These are phyloP conservation scores for Meyerozyma carpophila DNA, from an alignment of 1,139 yeast genomes.

Conservation along the genomic window DNA sequence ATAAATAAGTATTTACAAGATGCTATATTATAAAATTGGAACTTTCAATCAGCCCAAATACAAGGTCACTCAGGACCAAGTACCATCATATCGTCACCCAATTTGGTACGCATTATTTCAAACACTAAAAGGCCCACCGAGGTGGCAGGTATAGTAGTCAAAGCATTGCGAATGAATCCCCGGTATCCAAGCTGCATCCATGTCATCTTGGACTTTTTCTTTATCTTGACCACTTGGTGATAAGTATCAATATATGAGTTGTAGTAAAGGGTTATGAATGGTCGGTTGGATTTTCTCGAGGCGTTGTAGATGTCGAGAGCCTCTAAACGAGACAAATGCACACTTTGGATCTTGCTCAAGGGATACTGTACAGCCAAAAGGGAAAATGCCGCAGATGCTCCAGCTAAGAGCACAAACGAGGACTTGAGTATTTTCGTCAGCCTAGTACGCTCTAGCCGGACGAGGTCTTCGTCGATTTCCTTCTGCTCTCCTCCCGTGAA, in stretches of 20 bases:
- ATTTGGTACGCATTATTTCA: slow-evolving; percentile 67
- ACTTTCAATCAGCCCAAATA: no score
- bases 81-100: slow-evolving; percentile 27
- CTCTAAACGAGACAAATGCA: slow-evolving; percentile 75
- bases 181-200: slow-evolving; percentile 70
- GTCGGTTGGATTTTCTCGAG: slow-evolving; percentile 23
- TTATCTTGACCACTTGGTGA: slow-evolving; percentile 50
- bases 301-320: slow-evolving; percentile 66
- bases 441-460: slow-evolving; percentile 31
- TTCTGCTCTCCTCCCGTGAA: slow-evolving; percentile 15
- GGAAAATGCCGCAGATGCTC: slow-evolving; percentile 80
- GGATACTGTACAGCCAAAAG: slow-evolving; percentile 82
- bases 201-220: slow-evolving; percentile 46
- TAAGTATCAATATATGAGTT: slow-evolving; percentile 72
- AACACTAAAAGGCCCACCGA: slow-evolving; percentile 79
- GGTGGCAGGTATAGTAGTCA: slow-evolving; percentile 81
- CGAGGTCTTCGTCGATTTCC: slow-evolving; percentile 25
- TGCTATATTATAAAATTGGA: neutral
- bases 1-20: slow-evolving; percentile 1
- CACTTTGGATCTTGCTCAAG: slow-evolving; percentile 67
- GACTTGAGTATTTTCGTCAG: slow-evolving; percentile 56
- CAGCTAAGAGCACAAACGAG: slow-evolving; percentile 74
- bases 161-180: slow-evolving; percentile 69
- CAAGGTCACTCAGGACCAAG: neutral
- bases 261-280: slow-evolving; percentile 50